A percentile compares a stretch with the other conserved stretches of the same genome.
Evolutionary conservation across 345 rosid genomes (phyloP).

Genomic region (Cardamine occulta): DNA sequence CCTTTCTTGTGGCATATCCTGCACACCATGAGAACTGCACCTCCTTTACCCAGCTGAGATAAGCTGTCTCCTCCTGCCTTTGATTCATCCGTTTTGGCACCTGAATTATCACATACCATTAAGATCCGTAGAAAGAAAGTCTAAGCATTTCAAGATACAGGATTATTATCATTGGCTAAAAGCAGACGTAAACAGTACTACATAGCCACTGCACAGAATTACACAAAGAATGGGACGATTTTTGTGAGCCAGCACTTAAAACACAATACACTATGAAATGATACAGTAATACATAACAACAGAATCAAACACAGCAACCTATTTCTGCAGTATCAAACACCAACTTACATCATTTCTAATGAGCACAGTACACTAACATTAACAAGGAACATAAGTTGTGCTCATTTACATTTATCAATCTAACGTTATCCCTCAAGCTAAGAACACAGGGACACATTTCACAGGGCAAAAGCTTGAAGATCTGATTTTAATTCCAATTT

Average conservation of each 20-base stretch:
- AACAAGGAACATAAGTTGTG: background rate
- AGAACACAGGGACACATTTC: constrained; percentile 16
- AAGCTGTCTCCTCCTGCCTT: constrained; percentile 61
- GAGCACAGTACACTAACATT: background rate
- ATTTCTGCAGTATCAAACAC: background rate
- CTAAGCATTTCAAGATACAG: constrained; percentile 2
- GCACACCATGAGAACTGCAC: constrained; percentile 88
- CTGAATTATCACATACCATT: constrained; percentile 43
- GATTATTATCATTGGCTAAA: background rate
- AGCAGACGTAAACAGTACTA: background rate
- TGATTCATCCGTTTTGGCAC: constrained; percentile 70
- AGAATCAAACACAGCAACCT: background rate
- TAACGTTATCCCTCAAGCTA: background rate
- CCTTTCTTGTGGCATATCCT: constrained; percentile 89
- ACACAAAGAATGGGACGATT: background rate
- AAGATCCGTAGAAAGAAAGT: background rate
- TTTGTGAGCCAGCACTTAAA: background rate
- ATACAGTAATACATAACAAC: background rate
- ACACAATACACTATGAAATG: background rate
- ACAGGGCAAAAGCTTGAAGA: constrained; percentile 22
- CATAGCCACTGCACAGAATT: background rate
- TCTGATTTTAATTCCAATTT: background rate
- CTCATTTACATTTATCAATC: background rate
- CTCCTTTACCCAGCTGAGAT: constrained; percentile 69
- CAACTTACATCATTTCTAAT: background rate